Evolutionary conservation across 1,139 yeast species (phyloP), one percentile per base, ranked within the genome.

Genomic region (Kurtzmaniella natalensis): DNA sequence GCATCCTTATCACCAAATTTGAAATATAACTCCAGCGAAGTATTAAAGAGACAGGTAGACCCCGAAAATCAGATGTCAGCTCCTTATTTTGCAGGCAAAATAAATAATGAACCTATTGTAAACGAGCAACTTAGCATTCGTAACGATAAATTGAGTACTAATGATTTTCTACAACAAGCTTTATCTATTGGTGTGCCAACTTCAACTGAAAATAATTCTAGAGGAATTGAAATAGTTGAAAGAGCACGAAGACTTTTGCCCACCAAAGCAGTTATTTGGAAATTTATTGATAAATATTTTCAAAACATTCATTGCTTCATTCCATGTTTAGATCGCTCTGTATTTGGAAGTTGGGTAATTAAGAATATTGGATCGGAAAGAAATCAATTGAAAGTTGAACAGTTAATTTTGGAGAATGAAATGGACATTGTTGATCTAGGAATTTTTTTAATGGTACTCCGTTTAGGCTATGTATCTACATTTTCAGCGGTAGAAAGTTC

Each of bases 361-460:
- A 38, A 43, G 7, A 48, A 64, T 0, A 39, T 65, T 11, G 71
- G 70, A 0, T 41, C 45, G 4, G 48, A 50, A 0, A 41, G 39
- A 25, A 50, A 42, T 4, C 61, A 57, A 37, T 50, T 42, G 3
- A 42, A 42, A 28, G 40, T 57, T 15, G 31, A 40, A 17, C 28
- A 41, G 13, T 32, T 58, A 17, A 45, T 53, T 33, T 45, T 64
- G 13, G 64, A 53, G 28, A 54, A 49, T 25, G 47, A 61, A 30
- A 37, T 60, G 25, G 70, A 64, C 40, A 53, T 61, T 32, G 68
- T 69, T 1, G 33, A 45, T 16, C 36, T 63, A 24, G 71, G 70
- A 1, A 45, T 53, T 4, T 45, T 64, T 25, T 43, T 64, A 16
- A 46, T 59, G 16, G 38, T 63, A 4, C 35, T 64, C 29, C 45